Evolutionary conservation across 441 rosid species (phyloP).

Genomic region (Erodium texanum): DNA sequence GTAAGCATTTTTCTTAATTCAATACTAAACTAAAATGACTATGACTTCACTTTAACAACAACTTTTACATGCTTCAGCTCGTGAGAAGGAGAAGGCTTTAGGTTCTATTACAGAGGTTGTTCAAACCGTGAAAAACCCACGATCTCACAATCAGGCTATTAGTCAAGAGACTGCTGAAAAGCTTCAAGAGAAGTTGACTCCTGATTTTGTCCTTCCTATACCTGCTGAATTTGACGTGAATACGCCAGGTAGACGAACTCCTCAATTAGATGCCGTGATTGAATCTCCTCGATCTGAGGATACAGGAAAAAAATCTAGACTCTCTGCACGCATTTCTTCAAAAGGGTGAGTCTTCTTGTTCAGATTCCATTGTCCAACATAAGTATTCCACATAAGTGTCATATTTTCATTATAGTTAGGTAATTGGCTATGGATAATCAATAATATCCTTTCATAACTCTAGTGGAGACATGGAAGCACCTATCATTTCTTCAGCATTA

Average conservation of each 20-base stretch:
- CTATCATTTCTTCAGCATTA: not conserved
- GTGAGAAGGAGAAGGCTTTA: slow-evolving; percentile 69
- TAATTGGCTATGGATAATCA: no score
- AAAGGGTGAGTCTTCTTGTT: slow-evolving; percentile 39
- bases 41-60: not conserved
- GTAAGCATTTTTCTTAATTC: slow-evolving; percentile 28
- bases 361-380: not conserved
- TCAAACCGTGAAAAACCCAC: slow-evolving; percentile 76
- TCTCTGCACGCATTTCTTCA: slow-evolving; percentile 66
- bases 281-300: slow-evolving; percentile 29
- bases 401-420: no score
- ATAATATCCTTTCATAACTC: no score
- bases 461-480: no score
- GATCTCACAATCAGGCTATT: slow-evolving; percentile 65
- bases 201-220: slow-evolving; percentile 33
- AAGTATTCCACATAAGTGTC: no score
- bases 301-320: slow-evolving; percentile 61
- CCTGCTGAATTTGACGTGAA: slow-evolving; percentile 21
- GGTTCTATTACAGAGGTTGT: slow-evolving; percentile 77
- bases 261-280: slow-evolving; percentile 13
- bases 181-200: slow-evolving; percentile 38
- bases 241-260: slow-evolving; percentile 36
- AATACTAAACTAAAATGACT: not conserved
- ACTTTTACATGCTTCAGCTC: slow-evolving; percentile 46
- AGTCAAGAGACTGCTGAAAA: slow-evolving; percentile 39